Evolutionary conservation across 2,329 filamentous ascomycete species (phyloP).

Genomic region (Stachybotrys chartarum): DNA sequence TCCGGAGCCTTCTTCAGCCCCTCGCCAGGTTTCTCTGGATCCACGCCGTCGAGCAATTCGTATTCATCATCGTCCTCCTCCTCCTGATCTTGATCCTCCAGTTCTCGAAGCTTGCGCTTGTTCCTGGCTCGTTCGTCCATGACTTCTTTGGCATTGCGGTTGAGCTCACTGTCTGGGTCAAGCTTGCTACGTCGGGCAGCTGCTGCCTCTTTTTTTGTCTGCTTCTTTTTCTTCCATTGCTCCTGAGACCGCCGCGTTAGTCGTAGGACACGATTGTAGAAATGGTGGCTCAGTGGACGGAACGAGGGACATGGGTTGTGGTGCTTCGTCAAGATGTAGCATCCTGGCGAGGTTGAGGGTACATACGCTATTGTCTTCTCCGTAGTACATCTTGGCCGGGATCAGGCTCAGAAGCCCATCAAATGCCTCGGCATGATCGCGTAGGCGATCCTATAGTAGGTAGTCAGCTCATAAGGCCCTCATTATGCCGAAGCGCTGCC

Average conservation of each 20-base stretch:
- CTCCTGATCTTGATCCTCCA: slow-evolving; percentile 40
- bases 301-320: slow-evolving; percentile 2
- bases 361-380: slow-evolving; percentile 75
- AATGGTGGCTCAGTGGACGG: neutral
- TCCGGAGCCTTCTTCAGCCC: slow-evolving; percentile 44
- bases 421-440: slow-evolving; percentile 64
- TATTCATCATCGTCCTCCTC: slow-evolving; percentile 35
- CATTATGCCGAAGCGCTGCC: neutral
- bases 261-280: neutral
- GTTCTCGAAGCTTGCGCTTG: slow-evolving; percentile 71
- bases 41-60: slow-evolving; percentile 45
- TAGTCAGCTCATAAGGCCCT: slow-evolving; percentile 5
- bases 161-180: slow-evolving; percentile 76
- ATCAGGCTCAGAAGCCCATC: slow-evolving; percentile 83
- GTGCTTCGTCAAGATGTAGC: neutral
- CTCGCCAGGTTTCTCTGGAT: slow-evolving; percentile 55
- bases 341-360: neutral
- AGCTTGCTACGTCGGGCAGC: slow-evolving; percentile 82
- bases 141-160: slow-evolving; percentile 81
- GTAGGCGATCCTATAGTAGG: slow-evolving; percentile 43
- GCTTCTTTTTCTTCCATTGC: slow-evolving; percentile 91
- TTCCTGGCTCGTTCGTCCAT: slow-evolving; percentile 73
- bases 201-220: slow-evolving; percentile 82
- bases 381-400: slow-evolving; percentile 86
- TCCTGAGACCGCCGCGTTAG: slow-evolving; percentile 38